Conservation (phyloP, 257 asterid genomes). For the Nicotiana attenuata region DNA sequence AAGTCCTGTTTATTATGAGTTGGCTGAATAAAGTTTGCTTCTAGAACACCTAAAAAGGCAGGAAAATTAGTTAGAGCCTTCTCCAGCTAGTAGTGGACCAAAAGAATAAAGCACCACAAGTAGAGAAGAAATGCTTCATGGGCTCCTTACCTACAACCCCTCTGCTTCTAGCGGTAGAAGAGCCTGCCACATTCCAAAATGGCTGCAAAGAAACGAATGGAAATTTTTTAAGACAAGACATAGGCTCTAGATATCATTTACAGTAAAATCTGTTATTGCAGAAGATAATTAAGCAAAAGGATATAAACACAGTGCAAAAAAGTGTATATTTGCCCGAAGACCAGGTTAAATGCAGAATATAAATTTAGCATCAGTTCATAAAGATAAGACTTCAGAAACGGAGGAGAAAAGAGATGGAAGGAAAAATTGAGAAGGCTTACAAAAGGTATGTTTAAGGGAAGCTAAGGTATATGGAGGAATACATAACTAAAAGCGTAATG, state of each 20-base stretch:
- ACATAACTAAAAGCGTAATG: background rate
- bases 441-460: background rate
- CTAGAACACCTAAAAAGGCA: conserved; percentile 63
- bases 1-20: conserved; percentile 93
- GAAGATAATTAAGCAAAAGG: background rate
- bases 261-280: background rate
- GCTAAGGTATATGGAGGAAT: background rate
- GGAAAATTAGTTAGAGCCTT: conserved; percentile 7
- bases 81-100: conserved; percentile 3
- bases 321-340: background rate
- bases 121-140: conserved; percentile 1
- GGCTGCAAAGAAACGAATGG: conserved; percentile 55
- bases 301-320: background rate
- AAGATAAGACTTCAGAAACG: background rate
- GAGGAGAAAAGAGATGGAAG: background rate
- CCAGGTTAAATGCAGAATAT: background rate
- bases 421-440: background rate
- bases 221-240: conserved; percentile 15
- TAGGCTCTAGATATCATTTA: background rate
- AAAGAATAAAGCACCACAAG: background rate
- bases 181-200: conserved; percentile 79
- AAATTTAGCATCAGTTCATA: background rate
- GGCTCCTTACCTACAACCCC: conserved; percentile 87
- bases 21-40: conserved; percentile 84
- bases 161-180: conserved; percentile 61